Evolutionary conservation across 1,284 basidiomycete species (phyloP).

Genomic region (Crucibulum parvulum): DNA sequence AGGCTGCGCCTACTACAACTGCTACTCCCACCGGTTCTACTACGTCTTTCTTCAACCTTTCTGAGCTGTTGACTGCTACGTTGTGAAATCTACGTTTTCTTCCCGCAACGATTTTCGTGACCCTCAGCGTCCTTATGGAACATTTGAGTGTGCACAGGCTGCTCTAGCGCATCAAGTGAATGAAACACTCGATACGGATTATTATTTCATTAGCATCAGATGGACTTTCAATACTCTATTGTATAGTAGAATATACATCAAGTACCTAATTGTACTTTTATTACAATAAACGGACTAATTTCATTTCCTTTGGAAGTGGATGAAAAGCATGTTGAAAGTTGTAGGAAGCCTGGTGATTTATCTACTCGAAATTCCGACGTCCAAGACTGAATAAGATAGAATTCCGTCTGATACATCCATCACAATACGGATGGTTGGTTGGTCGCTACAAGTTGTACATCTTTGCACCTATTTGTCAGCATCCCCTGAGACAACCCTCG

Average conservation of each 20-base stretch:
- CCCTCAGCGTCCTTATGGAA: not conserved
- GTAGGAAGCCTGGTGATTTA: no score
- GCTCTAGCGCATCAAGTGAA: no score
- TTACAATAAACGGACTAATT: not conserved
- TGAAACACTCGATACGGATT: no score
- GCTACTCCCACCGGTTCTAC: not conserved
- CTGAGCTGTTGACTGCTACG: slow-evolving; percentile 15
- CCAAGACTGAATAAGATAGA: no score
- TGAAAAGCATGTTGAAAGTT: no score
- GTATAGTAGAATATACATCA: not conserved
- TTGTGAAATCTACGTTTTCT: not conserved
- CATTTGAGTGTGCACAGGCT: not conserved
- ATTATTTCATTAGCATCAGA: not conserved
- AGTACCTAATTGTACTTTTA: not conserved
- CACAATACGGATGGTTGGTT: no score
- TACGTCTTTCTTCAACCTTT: slow-evolving; percentile 4
- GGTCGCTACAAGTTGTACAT: no score
- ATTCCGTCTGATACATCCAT: no score
- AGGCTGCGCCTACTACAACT: not conserved
- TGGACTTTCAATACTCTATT: not conserved
- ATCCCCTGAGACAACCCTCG: no score
- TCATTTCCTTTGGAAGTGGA: no score
- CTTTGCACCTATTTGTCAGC: no score
- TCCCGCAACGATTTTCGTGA: not conserved
- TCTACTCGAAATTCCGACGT: no score